Evolutionary conservation across 805 yeast genomes (phyloP).

Genomic region (Kodamaea jinghongensis): DNA sequence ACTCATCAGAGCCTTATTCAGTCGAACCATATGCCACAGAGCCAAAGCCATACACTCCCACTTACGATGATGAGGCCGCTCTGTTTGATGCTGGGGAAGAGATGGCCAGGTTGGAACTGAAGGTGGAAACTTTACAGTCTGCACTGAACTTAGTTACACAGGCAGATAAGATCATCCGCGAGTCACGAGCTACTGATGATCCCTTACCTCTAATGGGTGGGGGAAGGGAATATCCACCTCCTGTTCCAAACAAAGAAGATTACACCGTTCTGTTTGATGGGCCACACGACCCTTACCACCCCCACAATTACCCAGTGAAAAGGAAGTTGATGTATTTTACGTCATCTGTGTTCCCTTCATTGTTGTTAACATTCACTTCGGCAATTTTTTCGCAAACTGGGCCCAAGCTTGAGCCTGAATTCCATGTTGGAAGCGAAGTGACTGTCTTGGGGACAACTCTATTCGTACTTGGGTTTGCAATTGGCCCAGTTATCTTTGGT

Average conservation of each 20-base stretch:
- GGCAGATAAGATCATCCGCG: slow-evolving; percentile 16
- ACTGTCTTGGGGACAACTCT: slow-evolving; percentile 73
- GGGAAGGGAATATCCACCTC: slow-evolving; percentile 60
- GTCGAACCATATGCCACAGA: too few relatives aligned
- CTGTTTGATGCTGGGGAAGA: too few relatives aligned
- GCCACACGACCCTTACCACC: slow-evolving; percentile 73
- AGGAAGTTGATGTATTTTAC: slow-evolving; percentile 23
- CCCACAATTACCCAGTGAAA: slow-evolving; percentile 59
- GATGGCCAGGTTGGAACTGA: slow-evolving; percentile 22
- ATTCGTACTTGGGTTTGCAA: slow-evolving; percentile 86
- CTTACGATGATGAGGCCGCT: too few relatives aligned
- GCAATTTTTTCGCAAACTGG: slow-evolving; percentile 63
- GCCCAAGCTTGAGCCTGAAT: slow-evolving; percentile 45
- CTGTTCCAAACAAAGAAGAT: slow-evolving; percentile 49
- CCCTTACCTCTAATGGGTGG: slow-evolving; percentile 60
- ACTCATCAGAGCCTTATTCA: too few relatives aligned
- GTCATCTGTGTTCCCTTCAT: slow-evolving; percentile 32
- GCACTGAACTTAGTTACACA: slow-evolving; percentile 19
- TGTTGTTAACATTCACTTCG: slow-evolving; percentile 16
- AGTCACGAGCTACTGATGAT: slow-evolving; percentile 20
- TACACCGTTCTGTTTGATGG: slow-evolving; percentile 76
- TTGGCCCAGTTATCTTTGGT: slow-evolving; percentile 68
- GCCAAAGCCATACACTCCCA: too few relatives aligned
- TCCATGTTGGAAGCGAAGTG: slow-evolving; percentile 60
- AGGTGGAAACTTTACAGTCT: slow-evolving; percentile 19